phyloP scores from a whole-genome alignment of 1,284 basidiomycete species.

The Cronartium ribicola region DNA sequence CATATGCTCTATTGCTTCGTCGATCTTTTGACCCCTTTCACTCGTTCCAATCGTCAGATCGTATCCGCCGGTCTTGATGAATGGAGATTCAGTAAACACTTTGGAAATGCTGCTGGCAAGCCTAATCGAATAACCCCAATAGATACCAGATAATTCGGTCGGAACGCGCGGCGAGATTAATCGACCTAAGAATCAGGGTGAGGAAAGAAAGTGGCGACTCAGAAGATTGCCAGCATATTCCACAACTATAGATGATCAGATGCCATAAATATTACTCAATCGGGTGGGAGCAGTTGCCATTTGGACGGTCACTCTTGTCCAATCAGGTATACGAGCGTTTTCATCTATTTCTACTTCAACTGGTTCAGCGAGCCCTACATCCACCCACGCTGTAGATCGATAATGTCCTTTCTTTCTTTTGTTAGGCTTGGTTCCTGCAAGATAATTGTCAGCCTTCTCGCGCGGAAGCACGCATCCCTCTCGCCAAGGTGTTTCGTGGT shows the following conservation, averaged over 20 bases:
- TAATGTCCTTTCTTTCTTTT: slow-evolving; percentile 19
- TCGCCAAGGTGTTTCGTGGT: slow-evolving; percentile 48
- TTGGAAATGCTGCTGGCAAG: slow-evolving; percentile 45
- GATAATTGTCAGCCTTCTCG: slow-evolving; percentile 31
- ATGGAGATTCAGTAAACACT: slow-evolving; percentile 43
- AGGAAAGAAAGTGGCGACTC: background rate
- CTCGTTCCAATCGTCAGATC: slow-evolving; percentile 51
- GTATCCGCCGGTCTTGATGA: slow-evolving; percentile 46
- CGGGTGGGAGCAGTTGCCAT: slow-evolving; percentile 43
- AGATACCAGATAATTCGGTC: slow-evolving; percentile 46
- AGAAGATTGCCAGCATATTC: background rate
- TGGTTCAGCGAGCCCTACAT: slow-evolving; percentile 49
- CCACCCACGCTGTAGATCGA: slow-evolving; percentile 44
- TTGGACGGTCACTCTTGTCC: slow-evolving; percentile 48
- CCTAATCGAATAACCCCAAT: slow-evolving; percentile 51
- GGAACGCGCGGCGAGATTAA: slow-evolving; percentile 50
- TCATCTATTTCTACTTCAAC: slow-evolving; percentile 43
- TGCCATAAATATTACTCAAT: slow-evolving; percentile 2
- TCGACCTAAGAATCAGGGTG: slow-evolving; percentile 22
- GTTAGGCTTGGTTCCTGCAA: slow-evolving; percentile 9
- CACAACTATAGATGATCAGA: background rate
- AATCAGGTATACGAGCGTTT: slow-evolving; percentile 38
- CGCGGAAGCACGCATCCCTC: slow-evolving; percentile 46
- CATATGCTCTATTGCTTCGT: slow-evolving; percentile 35
- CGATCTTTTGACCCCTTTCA: slow-evolving; percentile 47